Evolutionary conservation across 179 eudicot species (phyloP), one percentile per base, ranked within the genome.

Genomic region (Gypsophila paniculata): DNA sequence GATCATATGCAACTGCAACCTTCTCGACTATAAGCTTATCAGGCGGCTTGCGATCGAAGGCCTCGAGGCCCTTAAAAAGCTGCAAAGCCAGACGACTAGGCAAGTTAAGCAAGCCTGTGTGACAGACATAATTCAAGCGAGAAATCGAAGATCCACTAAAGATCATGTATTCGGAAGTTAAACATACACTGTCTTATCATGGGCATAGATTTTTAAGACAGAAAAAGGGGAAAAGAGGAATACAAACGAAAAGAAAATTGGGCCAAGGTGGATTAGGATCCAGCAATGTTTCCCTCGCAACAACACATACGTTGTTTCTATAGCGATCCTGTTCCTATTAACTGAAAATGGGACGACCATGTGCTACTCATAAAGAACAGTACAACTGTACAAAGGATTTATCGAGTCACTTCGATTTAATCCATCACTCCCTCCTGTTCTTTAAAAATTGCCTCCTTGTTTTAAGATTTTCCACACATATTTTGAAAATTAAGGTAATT

Each of bases 31-130:
- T 80, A 2, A 75, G 72, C 78, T 91, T 89, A 68, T 89, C 91
- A 0, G 84, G 84, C 3, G 96, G 96, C 66, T 80, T 82, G 3
- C 98, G 93, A 65, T 81, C 90, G 82, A 77, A 86, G 65, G 87
- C 83, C 83, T 93, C 97, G 22, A 93, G 80, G 13, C 89, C 78
- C 77, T 83, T 86, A 75, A 89, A 93, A 72, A 93, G 97, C 85
- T 83, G 58, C 64, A 52, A 8, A 51, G n/a, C 5, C 1, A 38
- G 25, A 38, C 54, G 36, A 42, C 42, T 46, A 63, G 71, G 66
- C 8, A 67, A 26, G 60, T 66, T 18, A 78, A 60, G 59, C 14
- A 51, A 70, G 10, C 23, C 49, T 42, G n/a, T 23, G 25, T 21
- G 18, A 25, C 42, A 51, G 48, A 12, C 17, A 70, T 29, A 25